Evolutionary conservation across 2,329 filamentous ascomycete genomes (phyloP).

Genomic region (Trichoderma breve): DNA sequence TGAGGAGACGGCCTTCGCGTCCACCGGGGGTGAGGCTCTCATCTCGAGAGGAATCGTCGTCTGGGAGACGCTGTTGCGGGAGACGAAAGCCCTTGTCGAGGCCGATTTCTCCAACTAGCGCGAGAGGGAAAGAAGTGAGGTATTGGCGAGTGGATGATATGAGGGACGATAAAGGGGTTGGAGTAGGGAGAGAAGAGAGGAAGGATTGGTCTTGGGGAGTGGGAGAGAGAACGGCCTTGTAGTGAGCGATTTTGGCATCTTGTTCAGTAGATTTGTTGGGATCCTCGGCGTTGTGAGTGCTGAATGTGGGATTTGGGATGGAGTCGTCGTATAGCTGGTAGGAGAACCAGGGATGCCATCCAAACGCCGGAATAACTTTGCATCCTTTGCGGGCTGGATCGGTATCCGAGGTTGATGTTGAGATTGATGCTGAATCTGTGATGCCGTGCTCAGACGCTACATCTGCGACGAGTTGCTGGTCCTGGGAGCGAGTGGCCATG

Average conservation of each 20-base stretch:
- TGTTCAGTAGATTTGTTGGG: background rate
- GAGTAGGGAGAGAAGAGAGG: slow-evolving; percentile 54
- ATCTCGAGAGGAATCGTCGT: slow-evolving; percentile 28
- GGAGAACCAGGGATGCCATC: slow-evolving; percentile 87
- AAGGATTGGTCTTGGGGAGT: slow-evolving; percentile 43
- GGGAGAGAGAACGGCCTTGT: slow-evolving; percentile 64
- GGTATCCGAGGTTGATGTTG: background rate
- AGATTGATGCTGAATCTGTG: background rate
- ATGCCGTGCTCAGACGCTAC: slow-evolving; percentile 59
- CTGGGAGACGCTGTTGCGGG: slow-evolving; percentile 55
- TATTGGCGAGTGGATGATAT: slow-evolving; percentile 54
- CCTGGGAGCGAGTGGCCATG: slow-evolving; percentile 74
- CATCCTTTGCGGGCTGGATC: background rate
- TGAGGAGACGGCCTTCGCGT: slow-evolving; percentile 66
- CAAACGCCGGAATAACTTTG: slow-evolving; percentile 66
- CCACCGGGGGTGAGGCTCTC: slow-evolving; percentile 62
- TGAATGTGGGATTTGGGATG: slow-evolving; percentile 38
- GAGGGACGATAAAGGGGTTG: slow-evolving; percentile 58
- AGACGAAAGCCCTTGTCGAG: slow-evolving; percentile 76
- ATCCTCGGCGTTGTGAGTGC: slow-evolving; percentile 26
- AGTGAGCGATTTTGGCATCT: slow-evolving; percentile 55
- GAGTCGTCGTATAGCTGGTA: slow-evolving; percentile 69
- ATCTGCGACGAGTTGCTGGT: slow-evolving; percentile 68
- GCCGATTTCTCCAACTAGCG: slow-evolving; percentile 74
- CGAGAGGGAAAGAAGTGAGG: slow-evolving; percentile 57